Conservation (phyloP, 2,329 filamentous ascomycete species). For the Claviceps maximensis region DNA sequence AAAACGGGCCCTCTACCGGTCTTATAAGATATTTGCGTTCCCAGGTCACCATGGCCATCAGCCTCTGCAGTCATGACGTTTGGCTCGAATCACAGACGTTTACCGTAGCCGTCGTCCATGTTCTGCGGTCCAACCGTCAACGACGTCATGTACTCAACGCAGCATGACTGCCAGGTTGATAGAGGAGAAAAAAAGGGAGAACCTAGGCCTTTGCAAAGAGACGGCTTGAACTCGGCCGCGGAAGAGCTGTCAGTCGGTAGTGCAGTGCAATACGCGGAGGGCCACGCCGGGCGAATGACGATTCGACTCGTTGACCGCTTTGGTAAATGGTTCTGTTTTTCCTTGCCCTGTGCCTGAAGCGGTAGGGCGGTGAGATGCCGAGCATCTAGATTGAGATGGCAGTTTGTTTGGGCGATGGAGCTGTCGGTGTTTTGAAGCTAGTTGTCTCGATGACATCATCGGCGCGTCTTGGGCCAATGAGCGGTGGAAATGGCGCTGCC, state of each 20-base stretch:
- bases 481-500: background rate
- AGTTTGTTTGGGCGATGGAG: background rate
- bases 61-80: background rate
- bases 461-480: background rate
- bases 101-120: background rate
- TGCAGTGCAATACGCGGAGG: too few relatives aligned
- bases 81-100: background rate
- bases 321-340: too few relatives aligned
- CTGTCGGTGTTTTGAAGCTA: background rate
- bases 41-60: too few relatives aligned
- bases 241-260: too few relatives aligned
- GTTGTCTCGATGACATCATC: background rate
- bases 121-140: background rate
- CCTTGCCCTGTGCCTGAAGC: background rate
- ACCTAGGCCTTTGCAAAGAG: background rate
- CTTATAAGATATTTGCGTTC: too few relatives aligned
- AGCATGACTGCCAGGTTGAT: background rate
- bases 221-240: background rate
- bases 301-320: background rate
- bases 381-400: background rate
- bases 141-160: background rate
- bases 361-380: background rate
- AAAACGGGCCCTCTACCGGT: too few relatives aligned
- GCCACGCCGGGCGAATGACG: background rate
- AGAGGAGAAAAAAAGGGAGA: background rate